A percentile compares a stretch with the other conserved stretches of the same genome.
Evolutionary conservation across 148 eudicot genomes (phyloP).

Genomic region (Amaranthus cruentus): DNA sequence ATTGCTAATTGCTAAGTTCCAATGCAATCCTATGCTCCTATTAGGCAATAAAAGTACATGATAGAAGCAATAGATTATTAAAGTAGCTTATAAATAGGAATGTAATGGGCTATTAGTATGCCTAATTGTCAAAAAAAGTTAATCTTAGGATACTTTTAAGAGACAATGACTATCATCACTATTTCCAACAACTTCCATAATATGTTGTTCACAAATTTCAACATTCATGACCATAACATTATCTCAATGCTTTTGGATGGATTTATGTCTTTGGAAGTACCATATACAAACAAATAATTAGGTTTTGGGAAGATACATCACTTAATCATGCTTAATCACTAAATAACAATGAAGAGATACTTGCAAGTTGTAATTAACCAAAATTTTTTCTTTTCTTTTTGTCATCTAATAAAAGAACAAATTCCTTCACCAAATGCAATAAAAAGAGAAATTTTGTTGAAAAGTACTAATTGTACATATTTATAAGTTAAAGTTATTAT

Average conservation of each 20-base stretch:
- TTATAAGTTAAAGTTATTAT: no score
- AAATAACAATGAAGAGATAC: neutral
- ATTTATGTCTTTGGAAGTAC: neutral
- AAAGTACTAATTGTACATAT: no score
- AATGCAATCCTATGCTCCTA: neutral
- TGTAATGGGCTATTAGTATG: neutral
- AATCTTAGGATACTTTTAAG: slow-evolving; percentile 15
- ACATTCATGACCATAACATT: slow-evolving; percentile 6
- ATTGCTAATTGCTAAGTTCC: no score
- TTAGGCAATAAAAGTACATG: neutral
- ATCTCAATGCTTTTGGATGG: neutral
- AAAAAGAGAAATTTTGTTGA: no score
- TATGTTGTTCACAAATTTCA: slow-evolving; percentile 14
- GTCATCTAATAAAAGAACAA: no score
- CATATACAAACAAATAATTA: slow-evolving; percentile 4
- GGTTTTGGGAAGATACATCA: neutral
- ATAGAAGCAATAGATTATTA: no score
- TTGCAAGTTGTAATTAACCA: no score
- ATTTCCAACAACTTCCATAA: slow-evolving; percentile 22
- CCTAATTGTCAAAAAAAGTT: slow-evolving; percentile 4
- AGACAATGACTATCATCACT: neutral
- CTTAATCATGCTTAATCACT: neutral
- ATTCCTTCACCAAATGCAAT: no score
- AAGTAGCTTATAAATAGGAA: no score
- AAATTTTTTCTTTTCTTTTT: no score